A percentile compares a stretch with the other conserved stretches of the same genome.
Evolutionary conservation across 2,329 filamentous ascomycete genomes (phyloP).

Genomic region (Pseudogymnoascus sp.): DNA sequence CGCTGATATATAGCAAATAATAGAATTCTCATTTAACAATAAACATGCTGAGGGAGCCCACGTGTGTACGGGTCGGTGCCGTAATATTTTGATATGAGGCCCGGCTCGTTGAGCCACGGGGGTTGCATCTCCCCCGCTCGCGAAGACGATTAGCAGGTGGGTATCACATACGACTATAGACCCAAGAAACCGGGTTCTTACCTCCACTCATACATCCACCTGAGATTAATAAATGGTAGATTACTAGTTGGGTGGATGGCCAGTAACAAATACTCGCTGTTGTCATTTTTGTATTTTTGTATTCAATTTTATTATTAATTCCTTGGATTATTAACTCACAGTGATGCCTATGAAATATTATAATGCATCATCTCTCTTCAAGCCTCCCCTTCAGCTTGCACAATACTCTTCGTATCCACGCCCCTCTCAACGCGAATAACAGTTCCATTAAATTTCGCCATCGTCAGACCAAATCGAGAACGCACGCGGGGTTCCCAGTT

Average conservation of each 20-base stretch:
- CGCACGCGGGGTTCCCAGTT: constrained; percentile 34
- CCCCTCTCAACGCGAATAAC: constrained; percentile 34
- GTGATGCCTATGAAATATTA: not conserved
- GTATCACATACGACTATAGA: too few relatives aligned
- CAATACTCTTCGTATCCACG: constrained; percentile 23
- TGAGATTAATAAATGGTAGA: too few relatives aligned
- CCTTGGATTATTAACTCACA: not conserved
- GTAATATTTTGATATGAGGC: not conserved
- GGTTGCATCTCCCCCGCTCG: too few relatives aligned
- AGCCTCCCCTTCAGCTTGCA: not conserved
- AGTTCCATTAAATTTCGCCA: constrained; percentile 36
- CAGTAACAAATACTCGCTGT: not conserved
- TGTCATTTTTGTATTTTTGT: not conserved
- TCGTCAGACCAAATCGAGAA: constrained; percentile 33
- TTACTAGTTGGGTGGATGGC: too few relatives aligned
- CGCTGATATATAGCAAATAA: not conserved
- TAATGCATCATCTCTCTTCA: not conserved
- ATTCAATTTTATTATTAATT: not conserved
- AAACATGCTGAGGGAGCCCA: not conserved
- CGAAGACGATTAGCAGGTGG: too few relatives aligned
- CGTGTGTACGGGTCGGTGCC: not conserved
- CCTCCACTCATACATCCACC: too few relatives aligned
- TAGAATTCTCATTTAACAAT: not conserved
- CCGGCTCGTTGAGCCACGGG: too few relatives aligned
- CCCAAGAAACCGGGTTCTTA: too few relatives aligned